Conservation (phyloP, 139 green algal genomes). For the Micractinium sp. region DNA sequence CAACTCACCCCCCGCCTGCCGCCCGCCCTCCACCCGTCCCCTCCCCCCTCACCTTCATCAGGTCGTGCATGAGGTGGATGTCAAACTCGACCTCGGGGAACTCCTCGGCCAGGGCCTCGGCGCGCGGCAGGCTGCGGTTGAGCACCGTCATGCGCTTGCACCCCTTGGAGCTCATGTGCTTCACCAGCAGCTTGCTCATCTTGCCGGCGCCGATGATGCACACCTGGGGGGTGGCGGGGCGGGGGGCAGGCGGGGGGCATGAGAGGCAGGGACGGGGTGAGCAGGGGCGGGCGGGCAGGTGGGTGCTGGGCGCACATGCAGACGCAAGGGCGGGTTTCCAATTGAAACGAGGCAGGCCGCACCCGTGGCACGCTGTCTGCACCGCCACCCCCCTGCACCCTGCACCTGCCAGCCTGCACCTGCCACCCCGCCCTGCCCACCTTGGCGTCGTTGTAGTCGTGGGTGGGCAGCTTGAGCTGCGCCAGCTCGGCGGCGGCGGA, state of each 20-base stretch:
- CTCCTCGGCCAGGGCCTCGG: conserved; percentile 90
- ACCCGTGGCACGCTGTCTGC: background rate
- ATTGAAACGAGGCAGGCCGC: background rate
- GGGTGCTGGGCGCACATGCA: background rate
- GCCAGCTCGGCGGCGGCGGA: conserved; percentile 97
- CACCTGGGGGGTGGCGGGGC: conserved; percentile 47
- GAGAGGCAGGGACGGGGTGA: background rate
- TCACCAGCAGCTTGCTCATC: conserved; percentile 98
- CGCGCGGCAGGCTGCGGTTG: conserved; percentile 90
- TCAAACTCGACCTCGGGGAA: conserved; percentile 96
- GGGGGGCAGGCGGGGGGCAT: background rate
- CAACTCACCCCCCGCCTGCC: background rate
- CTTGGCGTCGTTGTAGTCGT: conserved; percentile 78
- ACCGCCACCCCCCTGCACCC: background rate
- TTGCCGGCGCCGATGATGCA: conserved; percentile 98
- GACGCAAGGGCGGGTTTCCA: background rate
- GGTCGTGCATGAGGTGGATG: conserved; percentile 93
- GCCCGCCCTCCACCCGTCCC: too few relatives aligned
- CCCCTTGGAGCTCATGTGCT: conserved; percentile 97
- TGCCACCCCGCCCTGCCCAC: conserved; percentile 12
- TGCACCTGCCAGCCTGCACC: background rate
- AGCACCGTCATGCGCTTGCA: conserved; percentile 91
- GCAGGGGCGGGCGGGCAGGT: background rate
- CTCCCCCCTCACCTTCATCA: conserved; percentile 68
- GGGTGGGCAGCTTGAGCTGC: conserved; percentile 95